Base-by-base conservation (phyloP, 2,329 filamentous ascomycete species). In the Ceratocystis alfenasii region DNA sequence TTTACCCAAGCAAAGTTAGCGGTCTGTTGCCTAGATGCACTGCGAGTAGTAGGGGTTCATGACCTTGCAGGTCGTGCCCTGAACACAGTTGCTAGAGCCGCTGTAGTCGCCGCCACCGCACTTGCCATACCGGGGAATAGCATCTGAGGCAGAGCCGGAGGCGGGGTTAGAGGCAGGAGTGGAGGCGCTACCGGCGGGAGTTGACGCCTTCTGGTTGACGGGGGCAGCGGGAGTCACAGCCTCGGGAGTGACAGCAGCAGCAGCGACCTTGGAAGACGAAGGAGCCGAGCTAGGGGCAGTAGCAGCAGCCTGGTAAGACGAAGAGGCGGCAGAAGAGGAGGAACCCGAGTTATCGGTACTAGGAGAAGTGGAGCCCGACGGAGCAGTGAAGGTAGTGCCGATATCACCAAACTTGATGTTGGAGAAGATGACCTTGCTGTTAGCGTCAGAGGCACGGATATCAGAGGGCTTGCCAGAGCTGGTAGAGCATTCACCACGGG, bases 341-440 rank as follows among this genome's bases (percentile, higher is more conserved):
- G 36, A 41, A 15, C 10, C 36, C 10, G 36, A 41, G 36, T 53
- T 28, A 22, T 10, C 20, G 10, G 20, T 25, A 12, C 48, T 12
- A 25, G 55, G 17, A 10, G 45, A 50, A 22, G 22, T 8, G 41
- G 59, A 45, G 46, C 5, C 46, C 5, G 59, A 62, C n/a, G 30
- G 30, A 7, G n/a, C 12, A 22, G 41, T 33, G 63, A 72, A 77
- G 65, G 79, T 81, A 15, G 76, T 77, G 68, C 76, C 76, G 66
- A 81, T 75, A 50, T 78, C 75, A 10, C 79, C 79, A 68, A 77
- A 75, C 72, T 75, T 78, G 72, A 81, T 79, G 74, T 80, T 80
- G 62, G 78, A 80, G 73, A 75, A 81, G 48, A 73, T 71, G 50
- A 81, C 79, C 65, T 73, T 73, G 59, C 78, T 72, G 69, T 68